These are phyloP conservation scores for Daldinia decipiens DNA, from an alignment of 495 filamentous ascomycete genomes.

Conservation along the genomic window DNA sequence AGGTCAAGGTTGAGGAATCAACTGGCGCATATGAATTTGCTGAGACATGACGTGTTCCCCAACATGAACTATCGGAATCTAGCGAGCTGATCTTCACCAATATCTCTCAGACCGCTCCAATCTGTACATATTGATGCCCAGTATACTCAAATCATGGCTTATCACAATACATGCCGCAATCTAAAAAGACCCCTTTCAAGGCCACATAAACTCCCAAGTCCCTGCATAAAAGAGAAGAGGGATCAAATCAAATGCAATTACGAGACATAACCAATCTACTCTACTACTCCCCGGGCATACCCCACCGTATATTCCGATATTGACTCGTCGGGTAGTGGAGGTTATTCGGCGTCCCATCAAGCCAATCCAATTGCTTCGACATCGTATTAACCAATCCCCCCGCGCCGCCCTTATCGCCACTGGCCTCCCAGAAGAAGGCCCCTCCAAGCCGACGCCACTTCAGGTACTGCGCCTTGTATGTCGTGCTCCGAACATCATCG, in stretches of 20 bases:
- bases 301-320: conserved; percentile 73
- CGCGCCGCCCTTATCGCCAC: conserved; percentile 70
- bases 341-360: conserved; percentile 71
- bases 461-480: conserved; percentile 74
- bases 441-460: conserved; percentile 72
- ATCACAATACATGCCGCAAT: no score
- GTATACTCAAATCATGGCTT: no score
- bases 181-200: no score
- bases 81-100: conserved; percentile 5
- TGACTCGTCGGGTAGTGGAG: conserved; percentile 73
- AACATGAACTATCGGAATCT: background rate
- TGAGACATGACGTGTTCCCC: conserved; percentile 64
- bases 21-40: conserved; percentile 64
- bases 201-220: conserved; percentile 11
- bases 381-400: conserved; percentile 72
- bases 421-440: conserved; percentile 92
- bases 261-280: background rate
- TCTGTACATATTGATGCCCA: conserved; percentile 11
- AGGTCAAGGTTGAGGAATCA: conserved; percentile 81
- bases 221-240: conserved; percentile 3
- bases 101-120: background rate
- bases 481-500: conserved; percentile 70
- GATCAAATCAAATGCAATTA: background rate
- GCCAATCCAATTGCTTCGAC: conserved; percentile 58
- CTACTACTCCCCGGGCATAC: conserved; percentile 54